These are phyloP conservation scores for Hypoxylon sp. DNA, from an alignment of 2,329 filamentous ascomycete genomes.

Conservation along the genomic window DNA sequence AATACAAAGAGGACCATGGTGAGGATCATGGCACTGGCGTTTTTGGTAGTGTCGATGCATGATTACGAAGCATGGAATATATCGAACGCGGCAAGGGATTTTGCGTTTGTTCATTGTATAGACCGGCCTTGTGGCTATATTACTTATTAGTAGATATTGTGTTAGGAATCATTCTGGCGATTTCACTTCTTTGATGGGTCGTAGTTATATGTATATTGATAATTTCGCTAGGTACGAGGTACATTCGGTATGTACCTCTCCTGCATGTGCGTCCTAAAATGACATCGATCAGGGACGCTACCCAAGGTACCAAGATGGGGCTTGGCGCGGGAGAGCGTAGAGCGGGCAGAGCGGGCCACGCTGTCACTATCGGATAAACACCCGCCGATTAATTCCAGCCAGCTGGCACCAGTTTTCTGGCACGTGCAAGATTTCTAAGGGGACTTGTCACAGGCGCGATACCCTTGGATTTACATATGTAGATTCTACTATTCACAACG, in stretches of 20 bases:
- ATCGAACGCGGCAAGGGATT: constrained; percentile 43
- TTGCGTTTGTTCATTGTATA: constrained; percentile 48
- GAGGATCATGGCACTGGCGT: constrained; percentile 51
- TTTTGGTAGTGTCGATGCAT: constrained; percentile 47
- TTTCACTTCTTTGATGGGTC: constrained; percentile 5
- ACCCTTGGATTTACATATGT: constrained; percentile 3
- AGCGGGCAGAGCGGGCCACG: constrained; percentile 45
- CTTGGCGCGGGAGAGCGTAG: too few species aligned
- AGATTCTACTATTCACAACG: constrained; percentile 25
- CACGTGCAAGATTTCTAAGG: constrained; percentile 37
- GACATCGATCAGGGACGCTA: constrained; percentile 11
- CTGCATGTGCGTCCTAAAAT: neutral
- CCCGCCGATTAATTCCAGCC: constrained; percentile 38
- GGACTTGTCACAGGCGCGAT: constrained; percentile 5
- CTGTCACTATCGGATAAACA: constrained; percentile 52
- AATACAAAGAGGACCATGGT: constrained; percentile 48
- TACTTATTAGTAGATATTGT: constrained; percentile 34
- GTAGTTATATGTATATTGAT: neutral
- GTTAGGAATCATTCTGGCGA: constrained; percentile 10
- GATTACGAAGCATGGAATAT: constrained; percentile 49
- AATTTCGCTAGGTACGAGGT: neutral
- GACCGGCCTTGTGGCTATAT: constrained; percentile 37
- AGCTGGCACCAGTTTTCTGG: constrained; percentile 35
- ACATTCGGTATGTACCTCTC: neutral
- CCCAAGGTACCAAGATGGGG: too few species aligned